Conservation (phyloP, 2,329 filamentous ascomycete genomes). For the Phaeosphaeriaceae sp. region DNA sequence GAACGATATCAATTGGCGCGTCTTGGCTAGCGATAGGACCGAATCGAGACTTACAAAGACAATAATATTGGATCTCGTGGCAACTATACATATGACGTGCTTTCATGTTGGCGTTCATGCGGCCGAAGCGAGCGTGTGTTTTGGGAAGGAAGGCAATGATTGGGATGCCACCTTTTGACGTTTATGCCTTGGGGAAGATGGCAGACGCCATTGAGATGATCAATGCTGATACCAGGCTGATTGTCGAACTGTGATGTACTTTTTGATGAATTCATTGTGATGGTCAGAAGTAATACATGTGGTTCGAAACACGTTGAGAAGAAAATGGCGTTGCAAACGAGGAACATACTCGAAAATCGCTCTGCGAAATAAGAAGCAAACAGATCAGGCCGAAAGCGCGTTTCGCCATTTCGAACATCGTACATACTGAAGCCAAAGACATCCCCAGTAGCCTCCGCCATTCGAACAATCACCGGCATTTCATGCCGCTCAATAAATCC, state of each 20-base stretch:
- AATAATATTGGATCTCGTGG: slow-evolving; percentile 16
- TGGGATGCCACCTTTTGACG: slow-evolving; percentile 12
- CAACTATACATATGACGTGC: slow-evolving; percentile 17
- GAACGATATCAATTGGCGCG: slow-evolving; percentile 10
- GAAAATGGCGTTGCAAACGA: no score
- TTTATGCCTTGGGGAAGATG: background rate
- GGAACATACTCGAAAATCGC: background rate
- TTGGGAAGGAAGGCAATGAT: slow-evolving; percentile 25
- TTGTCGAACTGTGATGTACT: no score
- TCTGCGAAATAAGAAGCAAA: background rate
- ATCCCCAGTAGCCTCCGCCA: background rate
- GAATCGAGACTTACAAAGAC: slow-evolving; percentile 15
- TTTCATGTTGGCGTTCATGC: slow-evolving; percentile 12
- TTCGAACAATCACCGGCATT: background rate
- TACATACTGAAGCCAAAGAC: background rate
- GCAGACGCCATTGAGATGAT: background rate
- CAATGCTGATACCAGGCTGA: background rate
- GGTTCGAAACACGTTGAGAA: background rate
- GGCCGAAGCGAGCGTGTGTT: slow-evolving; percentile 19
- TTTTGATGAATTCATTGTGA: background rate
- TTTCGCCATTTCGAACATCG: background rate
- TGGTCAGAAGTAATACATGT: background rate
- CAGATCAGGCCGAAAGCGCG: background rate
- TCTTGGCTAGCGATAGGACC: slow-evolving; percentile 23
- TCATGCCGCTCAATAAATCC: slow-evolving; percentile 10